Conservation (phyloP, 805 yeast genomes). For the Ogataea henricii region DNA sequence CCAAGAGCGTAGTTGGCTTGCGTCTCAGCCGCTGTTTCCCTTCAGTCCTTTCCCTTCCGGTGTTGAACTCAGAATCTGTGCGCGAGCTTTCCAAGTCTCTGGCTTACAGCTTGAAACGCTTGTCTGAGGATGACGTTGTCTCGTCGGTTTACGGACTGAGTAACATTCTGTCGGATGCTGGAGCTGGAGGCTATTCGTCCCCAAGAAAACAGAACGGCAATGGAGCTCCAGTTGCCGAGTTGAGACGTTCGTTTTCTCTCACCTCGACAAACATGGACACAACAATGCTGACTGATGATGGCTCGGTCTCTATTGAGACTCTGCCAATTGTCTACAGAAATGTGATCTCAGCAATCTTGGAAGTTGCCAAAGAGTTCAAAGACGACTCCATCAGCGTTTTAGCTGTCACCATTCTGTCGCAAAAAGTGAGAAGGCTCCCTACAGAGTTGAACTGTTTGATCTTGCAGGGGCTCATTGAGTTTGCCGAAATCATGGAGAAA, state of each 20-base stretch:
- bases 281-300: slow-evolving; percentile 18
- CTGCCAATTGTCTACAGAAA: slow-evolving; percentile 53
- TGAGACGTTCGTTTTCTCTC: slow-evolving; percentile 16
- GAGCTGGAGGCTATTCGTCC: slow-evolving; percentile 22
- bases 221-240: slow-evolving; percentile 33
- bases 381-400: slow-evolving; percentile 75
- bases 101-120: slow-evolving; percentile 63
- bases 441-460: slow-evolving; percentile 56
- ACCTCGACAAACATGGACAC: slow-evolving; percentile 14
- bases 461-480: slow-evolving; percentile 60
- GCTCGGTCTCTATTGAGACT: slow-evolving; percentile 25
- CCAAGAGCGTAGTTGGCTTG: slow-evolving; percentile 45
- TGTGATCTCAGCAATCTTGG: slow-evolving; percentile 66
- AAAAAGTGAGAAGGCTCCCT: slow-evolving; percentile 57
- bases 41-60: slow-evolving; percentile 56
- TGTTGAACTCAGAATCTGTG: slow-evolving; percentile 50
- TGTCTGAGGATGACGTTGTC: slow-evolving; percentile 80
- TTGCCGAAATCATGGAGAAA: slow-evolving; percentile 62
- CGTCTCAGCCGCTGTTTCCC: slow-evolving; percentile 41
- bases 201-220: slow-evolving; percentile 31
- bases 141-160: slow-evolving; percentile 82
- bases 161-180: slow-evolving; percentile 58
- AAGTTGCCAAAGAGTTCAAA: slow-evolving; percentile 63
- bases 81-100: slow-evolving; percentile 55
- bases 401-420: slow-evolving; percentile 79